Base-by-base conservation (phyloP, 257 asterid species). In the Solanum appendiculatum region DNA sequence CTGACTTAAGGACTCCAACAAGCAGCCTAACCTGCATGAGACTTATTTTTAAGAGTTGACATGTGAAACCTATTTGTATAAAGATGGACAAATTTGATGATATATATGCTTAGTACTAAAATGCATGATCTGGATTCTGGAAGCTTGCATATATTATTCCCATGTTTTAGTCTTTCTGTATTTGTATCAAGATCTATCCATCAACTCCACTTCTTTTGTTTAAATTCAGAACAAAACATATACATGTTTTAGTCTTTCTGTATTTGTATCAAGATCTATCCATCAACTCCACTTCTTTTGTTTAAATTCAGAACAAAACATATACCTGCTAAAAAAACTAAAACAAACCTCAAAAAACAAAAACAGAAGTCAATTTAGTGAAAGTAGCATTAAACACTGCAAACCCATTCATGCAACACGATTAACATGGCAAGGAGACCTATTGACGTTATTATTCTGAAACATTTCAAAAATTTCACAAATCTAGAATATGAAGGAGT, bases 1-100 rank as follows among this genome's bases (percentile, higher is more conserved):
- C 99, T 14, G 94, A 73, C 90, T 96, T 97, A 87, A 97, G 94
- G 91, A 88, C 97, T 86, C 98, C 99, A 81, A 95, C 98, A 9
- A 97, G 90, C 94, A 97, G 88, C 88, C 99, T 93, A 82, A 97
- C 99, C 99, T 96, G 99, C 86, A 66, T 87, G 75, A 80, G 48
- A 78, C 39, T 84, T 64, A 46, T 27, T 75, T 83, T 33, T 5
- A 46, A 9, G 42, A 46, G 18, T 46, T 44, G 42, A 46, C 21
- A 48, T 46, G 20, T 80, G 42, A 44, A 44, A 5, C 36, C 36
- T 42, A 42, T 77, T 42, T 77, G 60, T 25, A n/a, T 25, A 15
- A 7, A 42, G 58, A 77, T 7, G 15, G 84, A 25, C 39, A 42
- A 77, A 42, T 42, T 36, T 15, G 39, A n/a, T n/a, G n/a, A n/a